Evolutionary conservation across 805 yeast genomes (phyloP), one percentile per base, ranked within the genome.

Genomic region (Ogataea paradorogensis): DNA sequence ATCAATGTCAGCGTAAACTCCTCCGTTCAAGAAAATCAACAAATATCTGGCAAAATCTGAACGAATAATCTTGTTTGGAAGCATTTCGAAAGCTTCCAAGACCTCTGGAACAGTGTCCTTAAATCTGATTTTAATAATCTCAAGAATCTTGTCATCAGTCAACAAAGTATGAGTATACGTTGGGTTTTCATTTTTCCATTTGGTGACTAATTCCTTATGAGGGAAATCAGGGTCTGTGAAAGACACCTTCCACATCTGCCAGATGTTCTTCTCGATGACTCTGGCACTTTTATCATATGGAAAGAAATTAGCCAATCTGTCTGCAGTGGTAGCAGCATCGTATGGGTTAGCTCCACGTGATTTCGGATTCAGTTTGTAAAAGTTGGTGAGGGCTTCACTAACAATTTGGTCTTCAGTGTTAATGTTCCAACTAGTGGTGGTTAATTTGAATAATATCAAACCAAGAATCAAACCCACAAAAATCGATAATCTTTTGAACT

Each of bases 1-100:
- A 53, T 79, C 84, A 27, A 77, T 73, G 53, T 79, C 84, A 3
- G 80, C 70, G 49, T 79, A 79, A 7, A 75, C 73, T 28, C 84
- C 84, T 42, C 84, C 84, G 37, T 66, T 63, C 13, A 80, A 68
- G 45, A 58, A 76, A 16, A 78, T 54, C 14, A 76, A 66, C 42
- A 77, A 61, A 48, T 78, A 78, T 46, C 83, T 62, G 54, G 79
- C 70, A 47, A 78, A 78, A 55, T 78, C 83, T 60, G 74, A 71
- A 45, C 62, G 61, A 43, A 73, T 62, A 31, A 74, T 69, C 30
- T 68, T 71, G 56, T 76, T 78, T 7, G 84, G 84, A 50, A 78
- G 61, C 39, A 59, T 52, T 48, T 73, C 74, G 54, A 65, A 78
- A 2, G 82, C 72, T 41, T 71, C 75, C n/a, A 74, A 52, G 33